Evolutionary conservation across 2,329 filamentous ascomycete genomes (phyloP).

Genomic region (Diplocarpon mali): DNA sequence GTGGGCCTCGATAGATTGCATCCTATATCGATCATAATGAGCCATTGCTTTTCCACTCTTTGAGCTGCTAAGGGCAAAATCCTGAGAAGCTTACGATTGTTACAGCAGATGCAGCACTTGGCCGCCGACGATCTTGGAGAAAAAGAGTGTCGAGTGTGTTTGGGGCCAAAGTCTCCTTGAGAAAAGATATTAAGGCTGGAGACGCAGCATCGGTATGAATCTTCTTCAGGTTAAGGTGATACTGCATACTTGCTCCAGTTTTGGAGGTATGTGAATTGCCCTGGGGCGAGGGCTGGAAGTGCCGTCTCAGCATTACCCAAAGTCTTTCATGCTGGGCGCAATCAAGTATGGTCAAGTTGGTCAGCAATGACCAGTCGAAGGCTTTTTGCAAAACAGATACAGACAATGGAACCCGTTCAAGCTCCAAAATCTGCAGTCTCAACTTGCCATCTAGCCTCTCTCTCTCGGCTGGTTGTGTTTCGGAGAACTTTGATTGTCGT

Average conservation of each 20-base stretch:
- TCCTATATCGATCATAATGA: conserved; percentile 30
- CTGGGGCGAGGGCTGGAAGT: conserved; percentile 38
- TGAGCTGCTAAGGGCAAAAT: too few relatives aligned
- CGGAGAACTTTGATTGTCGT: conserved; percentile 19
- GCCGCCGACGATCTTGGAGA: conserved; percentile 52
- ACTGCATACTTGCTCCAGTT: conserved; percentile 34
- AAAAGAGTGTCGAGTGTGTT: conserved; percentile 73
- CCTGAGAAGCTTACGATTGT: conserved; percentile 34
- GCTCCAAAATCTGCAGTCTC: conserved; percentile 58
- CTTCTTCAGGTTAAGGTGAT: conserved; percentile 56
- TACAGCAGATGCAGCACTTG: conserved; percentile 39
- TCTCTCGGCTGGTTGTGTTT: conserved; percentile 22
- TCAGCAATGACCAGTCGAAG: conserved; percentile 65
- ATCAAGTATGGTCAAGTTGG: conserved; percentile 60
- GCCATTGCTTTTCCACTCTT: not conserved
- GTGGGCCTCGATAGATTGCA: conserved; percentile 56
- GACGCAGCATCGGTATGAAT: conserved; percentile 68
- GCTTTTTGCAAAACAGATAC: conserved; percentile 57
- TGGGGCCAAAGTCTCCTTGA: conserved; percentile 66
- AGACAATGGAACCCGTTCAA: conserved; percentile 66
- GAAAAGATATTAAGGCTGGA: conserved; percentile 56
- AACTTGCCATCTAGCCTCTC: conserved; percentile 45
- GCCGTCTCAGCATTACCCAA: conserved; percentile 60
- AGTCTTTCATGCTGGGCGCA: conserved; percentile 63
- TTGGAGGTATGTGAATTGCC: conserved; percentile 20